These are phyloP conservation scores for Aspergillus viridinutans DNA, from an alignment of 2,329 filamentous ascomycete genomes.

Conservation along the genomic window DNA sequence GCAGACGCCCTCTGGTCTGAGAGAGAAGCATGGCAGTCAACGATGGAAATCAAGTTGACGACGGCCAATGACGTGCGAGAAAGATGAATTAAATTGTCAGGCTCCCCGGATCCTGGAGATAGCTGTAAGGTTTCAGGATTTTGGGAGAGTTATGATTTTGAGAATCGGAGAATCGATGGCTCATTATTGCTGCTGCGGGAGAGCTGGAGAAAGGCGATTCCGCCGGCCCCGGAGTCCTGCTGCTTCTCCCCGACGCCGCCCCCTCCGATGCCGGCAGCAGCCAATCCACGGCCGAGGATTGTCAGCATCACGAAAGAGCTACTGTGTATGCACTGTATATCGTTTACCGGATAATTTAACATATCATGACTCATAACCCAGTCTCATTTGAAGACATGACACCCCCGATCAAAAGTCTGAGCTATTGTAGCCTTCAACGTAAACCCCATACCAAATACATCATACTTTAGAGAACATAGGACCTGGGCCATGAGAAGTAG, in stretches of 20 bases:
- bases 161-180: not conserved
- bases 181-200: not conserved
- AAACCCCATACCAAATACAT: not conserved
- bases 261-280: conserved; percentile 1
- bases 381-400: not conserved
- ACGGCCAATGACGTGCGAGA: not conserved
- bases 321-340: not conserved
- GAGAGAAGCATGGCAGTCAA: conserved; percentile 9
- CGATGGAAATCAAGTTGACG: not conserved
- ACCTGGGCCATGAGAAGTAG: not conserved
- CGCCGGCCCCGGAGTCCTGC: not conserved
- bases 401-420: not conserved
- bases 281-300: conserved; percentile 13
- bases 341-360: not conserved
- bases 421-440: not conserved
- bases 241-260: conserved; percentile 4
- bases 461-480: not conserved
- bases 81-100: not conserved
- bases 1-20: conserved; percentile 23
- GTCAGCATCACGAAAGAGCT: conserved; percentile 3
- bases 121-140: not conserved
- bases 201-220: conserved; percentile 4
- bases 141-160: not conserved
- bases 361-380: not conserved
- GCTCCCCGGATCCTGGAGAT: not conserved